Evolutionary conservation across 805 yeast species (phyloP), one percentile per base, ranked within the genome.

Genomic region (Candida alai): DNA sequence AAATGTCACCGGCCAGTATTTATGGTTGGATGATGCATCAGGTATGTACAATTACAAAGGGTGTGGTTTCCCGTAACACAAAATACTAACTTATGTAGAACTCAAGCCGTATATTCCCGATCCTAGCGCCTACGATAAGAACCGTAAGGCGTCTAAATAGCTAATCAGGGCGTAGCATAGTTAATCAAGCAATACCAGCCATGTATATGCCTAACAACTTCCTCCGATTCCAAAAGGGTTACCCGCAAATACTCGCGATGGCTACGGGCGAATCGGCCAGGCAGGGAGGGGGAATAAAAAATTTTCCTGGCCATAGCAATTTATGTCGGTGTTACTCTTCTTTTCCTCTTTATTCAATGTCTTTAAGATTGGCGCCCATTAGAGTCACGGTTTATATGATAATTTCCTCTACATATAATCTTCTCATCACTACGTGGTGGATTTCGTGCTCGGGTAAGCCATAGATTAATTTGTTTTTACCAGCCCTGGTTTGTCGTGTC

Each of bases 391-490:
- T 53, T 58, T 68, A 62, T 65, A 60, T 70, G 70, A 55, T 30
- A 37, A n/a, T 43, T 51, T 51, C 62, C 51, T 63, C 73, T 51
- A 65, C 76, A 64, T 66, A 62, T 64, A 65, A 52, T 60, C 76
- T 59, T 50, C 47, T 44, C n/a, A n/a, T 58, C 63, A 56, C 65
- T 55, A 35, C 60, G 69, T 59, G 68, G 56, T 59, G 56, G 43
- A n/a, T 65, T 73, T 74, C 85, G 95, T 84, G 95, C 95, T 84
- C 89, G 93, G 93, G 93, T 84, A 65, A 67, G 84, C 84, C 93
- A 83, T 73, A 84, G 89, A 84, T 62, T 37, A 64, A 76, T 14
- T 49, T 50, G 65, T 74, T 70, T 70, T 60, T 56, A 56, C 60
- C 70, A 71, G 75, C 74, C 72, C 70, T 53, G 45, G 60, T 62